Base-by-base conservation (phyloP, 2,329 filamentous ascomycete genomes). In the Hymenoscyphus repandus region DNA sequence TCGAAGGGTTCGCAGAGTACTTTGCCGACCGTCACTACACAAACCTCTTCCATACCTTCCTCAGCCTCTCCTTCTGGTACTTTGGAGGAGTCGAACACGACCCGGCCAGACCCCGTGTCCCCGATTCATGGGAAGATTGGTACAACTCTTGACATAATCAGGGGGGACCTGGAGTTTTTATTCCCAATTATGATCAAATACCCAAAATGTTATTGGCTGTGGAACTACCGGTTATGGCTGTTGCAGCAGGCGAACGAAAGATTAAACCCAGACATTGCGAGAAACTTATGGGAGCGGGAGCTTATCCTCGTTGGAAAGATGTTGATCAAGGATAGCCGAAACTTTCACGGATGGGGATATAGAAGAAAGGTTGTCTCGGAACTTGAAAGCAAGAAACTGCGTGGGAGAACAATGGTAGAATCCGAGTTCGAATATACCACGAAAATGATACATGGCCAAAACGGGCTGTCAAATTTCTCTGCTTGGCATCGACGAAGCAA, bases 131-230 rank as follows among this genome's bases (percentile, higher is more conserved):
- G 77, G 75, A 76, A 61, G 68, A 71, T 58, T 71, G 68, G 67
- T 80, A 77, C 70, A 73, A 76, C 68, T 56, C 67, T 73, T 38
- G 71, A 81, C 2, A 65, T 85, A 31, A 77, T 97, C 54, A 78
- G 80, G 42, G 74, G 79, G 49, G 93, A 99, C 66, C 75, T 99
- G 32, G 72, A 74, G 43, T 96, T 96, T 64, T 84, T 92, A 32
- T 80, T 96, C 37, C 88, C 89, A 0, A 77, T 99, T 17, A 79
- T 99, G 45, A 78, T 88, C 57, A 82, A 90, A 58, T 92, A 83
- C 58, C 93, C 93, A 6, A 99, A 99, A 69, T 97, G 93, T 75
- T 99, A 99, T 73, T 97, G 93, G 92, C 92, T 99, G 64, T 99
- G 93, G 93, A 95, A 96, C 61, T 92, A 96, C 69, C 85, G 93